Evolutionary conservation across 2,329 filamentous ascomycete genomes (phyloP), one percentile per base, ranked within the genome.

Genomic region (Penicillium sp.): DNA sequence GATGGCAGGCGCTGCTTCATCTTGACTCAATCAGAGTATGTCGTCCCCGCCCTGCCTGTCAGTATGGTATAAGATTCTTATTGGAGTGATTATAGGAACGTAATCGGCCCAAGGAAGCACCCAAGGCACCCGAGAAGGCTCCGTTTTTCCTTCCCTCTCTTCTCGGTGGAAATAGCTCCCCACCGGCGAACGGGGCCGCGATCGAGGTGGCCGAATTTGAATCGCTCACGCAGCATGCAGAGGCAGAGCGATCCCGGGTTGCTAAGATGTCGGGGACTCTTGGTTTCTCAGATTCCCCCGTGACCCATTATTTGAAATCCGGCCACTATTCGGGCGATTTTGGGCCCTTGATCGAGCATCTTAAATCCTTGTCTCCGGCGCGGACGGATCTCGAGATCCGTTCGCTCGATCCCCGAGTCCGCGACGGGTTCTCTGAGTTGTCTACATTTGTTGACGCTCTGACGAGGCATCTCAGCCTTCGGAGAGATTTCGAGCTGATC

Each of bases 1-100:
- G 86, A 56, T 98, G 93, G 93, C 91, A 97, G 66, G 96, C 89
- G 1, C 74, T 98, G 10, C 74, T 98, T 18, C 87, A 98, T 63
- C 77, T 98, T 2, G 93, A 98, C 59, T 72, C 89, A 17, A 95
- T 98, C 62, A 86, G 70, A 53, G 71, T 71, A 61, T 13, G 37
- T 39, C 33, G 30, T 23, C 20, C 9, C 30, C 14, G 6, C 27
- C 5, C 16, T 10, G 32, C 7, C 4, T 9, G 16, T 18, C 9
- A 10, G 16, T 27, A 4, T 7, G 21, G 28, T 27, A 27, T 9
- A 14, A 16, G 11, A 14, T 11, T 21, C 2, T 18, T 17, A 18
- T 33, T 41, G 28, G 32, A 38, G 33, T 39, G 29, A 36, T 37
- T 15, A 27, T 67, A 90, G 69, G 81, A 89, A 66, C 86, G 93